A percentile compares a stretch with the other conserved stretches of the same genome.
Conservation (phyloP, 2,329 filamentous ascomycete species). For the Colletotrichum coccodes region DNA sequence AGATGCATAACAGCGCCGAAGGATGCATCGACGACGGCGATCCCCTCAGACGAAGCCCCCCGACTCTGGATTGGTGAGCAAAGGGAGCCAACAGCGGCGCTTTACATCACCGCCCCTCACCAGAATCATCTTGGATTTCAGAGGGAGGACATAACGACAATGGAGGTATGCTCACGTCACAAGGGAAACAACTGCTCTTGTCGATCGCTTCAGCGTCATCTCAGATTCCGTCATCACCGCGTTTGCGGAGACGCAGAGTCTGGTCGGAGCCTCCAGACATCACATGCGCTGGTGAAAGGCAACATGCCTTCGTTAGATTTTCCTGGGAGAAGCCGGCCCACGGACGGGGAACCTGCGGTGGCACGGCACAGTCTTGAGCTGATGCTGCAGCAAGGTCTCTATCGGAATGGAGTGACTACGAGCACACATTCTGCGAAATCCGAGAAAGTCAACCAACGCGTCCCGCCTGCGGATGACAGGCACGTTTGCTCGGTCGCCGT, state of each 20-base stretch:
- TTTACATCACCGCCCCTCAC: conserved; percentile 22
- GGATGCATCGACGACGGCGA: conserved; percentile 28
- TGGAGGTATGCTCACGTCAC: not conserved
- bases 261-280: conserved; percentile 7
- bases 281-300: conserved; percentile 9
- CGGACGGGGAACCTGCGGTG: conserved; percentile 17
- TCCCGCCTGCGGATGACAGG: conserved; percentile 13
- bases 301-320: not conserved
- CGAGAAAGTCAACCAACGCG: conserved; percentile 4
- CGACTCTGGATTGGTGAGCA: not conserved
- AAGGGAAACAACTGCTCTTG: not conserved
- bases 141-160: not conserved
- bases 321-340: not conserved
- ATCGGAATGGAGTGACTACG: not conserved
- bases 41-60: conserved; percentile 16
- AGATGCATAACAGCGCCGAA: conserved; percentile 20
- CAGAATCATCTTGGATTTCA: not conserved
- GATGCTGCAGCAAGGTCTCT: conserved; percentile 10
- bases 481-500: not conserved
- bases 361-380: conserved; percentile 14
- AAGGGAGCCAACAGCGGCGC: conserved; percentile 10
- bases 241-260: conserved; percentile 6
- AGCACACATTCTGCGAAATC: not conserved
- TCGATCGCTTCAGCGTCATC: conserved; percentile 8
- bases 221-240: conserved; percentile 16